Conservation (phyloP, 805 yeast species). For the Kregervanrija fluxuum region DNA sequence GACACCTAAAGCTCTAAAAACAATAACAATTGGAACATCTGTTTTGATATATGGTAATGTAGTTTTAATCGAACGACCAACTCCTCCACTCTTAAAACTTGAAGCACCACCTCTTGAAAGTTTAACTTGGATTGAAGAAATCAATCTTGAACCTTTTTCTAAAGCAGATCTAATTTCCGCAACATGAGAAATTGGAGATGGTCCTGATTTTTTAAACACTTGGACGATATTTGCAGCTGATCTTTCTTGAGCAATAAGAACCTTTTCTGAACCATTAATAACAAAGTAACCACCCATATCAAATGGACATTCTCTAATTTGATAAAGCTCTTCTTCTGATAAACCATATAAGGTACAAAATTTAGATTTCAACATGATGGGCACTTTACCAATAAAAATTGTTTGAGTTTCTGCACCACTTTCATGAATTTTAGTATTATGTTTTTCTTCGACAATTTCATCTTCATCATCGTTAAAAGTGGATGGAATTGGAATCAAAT, state of each 20-base stretch:
- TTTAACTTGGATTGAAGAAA: slow-evolving; percentile 90
- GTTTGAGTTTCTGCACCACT: slow-evolving; percentile 31
- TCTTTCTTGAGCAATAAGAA: slow-evolving; percentile 96
- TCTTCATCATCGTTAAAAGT: slow-evolving; percentile 55
- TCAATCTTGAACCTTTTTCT: slow-evolving; percentile 94
- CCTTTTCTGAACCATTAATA: slow-evolving; percentile 97
- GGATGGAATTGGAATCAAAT: slow-evolving; percentile 23
- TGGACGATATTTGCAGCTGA: slow-evolving; percentile 98
- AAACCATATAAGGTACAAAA: slow-evolving; percentile 89
- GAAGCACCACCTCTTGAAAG: slow-evolving; percentile 49
- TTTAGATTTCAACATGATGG: slow-evolving; percentile 95
- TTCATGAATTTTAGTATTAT: slow-evolving; percentile 25
- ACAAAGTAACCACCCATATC: slow-evolving; percentile 99
- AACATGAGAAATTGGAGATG: slow-evolving; percentile 90
- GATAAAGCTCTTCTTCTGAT: slow-evolving; percentile 88
- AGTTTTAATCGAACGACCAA: slow-evolving; percentile 84
- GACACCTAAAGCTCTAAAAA: slow-evolving; percentile 95
- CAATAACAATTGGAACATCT: slow-evolving; percentile 94
- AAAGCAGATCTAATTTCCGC: slow-evolving; percentile 96
- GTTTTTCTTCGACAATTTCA: slow-evolving; percentile 44
- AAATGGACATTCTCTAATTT: slow-evolving; percentile 95
- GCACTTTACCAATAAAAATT: slow-evolving; percentile 89
- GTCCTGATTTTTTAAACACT: slow-evolving; percentile 96
- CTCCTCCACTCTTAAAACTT: slow-evolving; percentile 39
- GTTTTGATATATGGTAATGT: slow-evolving; percentile 94